phyloP scores from a whole-genome alignment of 768 basidiomycete species.

The Leccinum subgranulosum region DNA sequence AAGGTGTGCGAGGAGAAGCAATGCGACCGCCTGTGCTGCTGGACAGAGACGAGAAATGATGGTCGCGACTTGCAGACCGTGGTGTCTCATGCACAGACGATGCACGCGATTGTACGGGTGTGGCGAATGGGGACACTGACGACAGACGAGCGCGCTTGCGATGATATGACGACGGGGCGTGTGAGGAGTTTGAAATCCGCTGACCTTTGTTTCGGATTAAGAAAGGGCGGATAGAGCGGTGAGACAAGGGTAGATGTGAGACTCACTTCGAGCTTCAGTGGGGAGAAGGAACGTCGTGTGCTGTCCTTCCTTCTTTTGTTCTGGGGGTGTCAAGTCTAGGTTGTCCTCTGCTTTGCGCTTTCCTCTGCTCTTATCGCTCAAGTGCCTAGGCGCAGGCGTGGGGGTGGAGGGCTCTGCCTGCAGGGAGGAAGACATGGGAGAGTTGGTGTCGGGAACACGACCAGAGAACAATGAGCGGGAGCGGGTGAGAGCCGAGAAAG shows the following conservation, averaged over 20 bases:
- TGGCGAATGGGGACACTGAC: constrained; percentile 32
- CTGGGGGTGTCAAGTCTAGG: constrained; percentile 66
- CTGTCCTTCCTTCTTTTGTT: constrained; percentile 47
- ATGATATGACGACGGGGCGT: constrained; percentile 70
- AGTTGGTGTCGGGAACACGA: constrained; percentile 6
- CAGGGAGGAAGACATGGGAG: constrained; percentile 12
- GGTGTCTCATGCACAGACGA: constrained; percentile 28
- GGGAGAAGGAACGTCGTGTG: constrained; percentile 62
- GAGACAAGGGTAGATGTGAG: constrained; percentile 14
- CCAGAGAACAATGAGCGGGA: constrained; percentile 16
- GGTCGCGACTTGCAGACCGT: constrained; percentile 12
- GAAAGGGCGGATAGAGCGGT: constrained; percentile 21
- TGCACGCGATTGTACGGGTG: constrained; percentile 31
- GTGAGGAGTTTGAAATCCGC: constrained; percentile 51
- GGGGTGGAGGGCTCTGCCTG: constrained; percentile 31
- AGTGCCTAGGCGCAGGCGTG: constrained; percentile 30
- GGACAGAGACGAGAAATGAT: constrained; percentile 32
- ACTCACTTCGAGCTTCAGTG: constrained; percentile 56
- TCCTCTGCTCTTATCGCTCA: constrained; percentile 43
- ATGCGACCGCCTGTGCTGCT: constrained; percentile 32
- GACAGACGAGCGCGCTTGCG: constrained; percentile 69
- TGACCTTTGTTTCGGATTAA: constrained; percentile 41
- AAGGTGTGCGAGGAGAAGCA: constrained; percentile 31
- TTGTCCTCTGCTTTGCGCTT: constrained; percentile 77
- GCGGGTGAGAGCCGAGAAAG: constrained; percentile 19